phyloP scores from a whole-genome alignment of 116 monocot species.

The Phalaenopsis hybrid region DNA sequence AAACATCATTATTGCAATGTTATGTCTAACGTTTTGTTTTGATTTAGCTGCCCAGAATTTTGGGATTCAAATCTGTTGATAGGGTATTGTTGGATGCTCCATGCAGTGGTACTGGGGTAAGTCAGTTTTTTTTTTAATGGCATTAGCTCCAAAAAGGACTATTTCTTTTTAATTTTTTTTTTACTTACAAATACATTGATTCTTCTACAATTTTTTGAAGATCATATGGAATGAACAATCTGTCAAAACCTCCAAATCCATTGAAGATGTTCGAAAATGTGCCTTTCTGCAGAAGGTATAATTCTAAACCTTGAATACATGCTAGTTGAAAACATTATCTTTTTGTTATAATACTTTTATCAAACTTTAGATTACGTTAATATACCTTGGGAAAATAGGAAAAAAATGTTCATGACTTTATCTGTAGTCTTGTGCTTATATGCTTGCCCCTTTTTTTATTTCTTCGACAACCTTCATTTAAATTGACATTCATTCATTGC shows the following conservation, averaged over 20 bases:
- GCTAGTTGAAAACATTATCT: not conserved
- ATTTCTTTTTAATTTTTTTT: not conserved
- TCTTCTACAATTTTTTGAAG: conserved; percentile 26
- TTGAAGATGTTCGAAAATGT: conserved; percentile 72
- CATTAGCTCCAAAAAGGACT: conserved; percentile 2
- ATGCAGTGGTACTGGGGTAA: conserved; percentile 93
- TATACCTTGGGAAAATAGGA: not conserved
- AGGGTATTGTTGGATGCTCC: conserved; percentile 96
- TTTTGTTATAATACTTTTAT: not conserved
- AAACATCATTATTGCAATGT: not conserved
- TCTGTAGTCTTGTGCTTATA: not conserved
- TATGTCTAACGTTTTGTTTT: conserved; percentile 9
- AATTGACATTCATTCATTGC: not conserved
- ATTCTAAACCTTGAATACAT: not conserved
- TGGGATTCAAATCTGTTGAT: conserved; percentile 80
- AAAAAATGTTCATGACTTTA: not conserved
- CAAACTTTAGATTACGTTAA: not conserved
- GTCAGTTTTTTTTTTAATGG: not conserved
- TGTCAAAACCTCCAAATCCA: conserved; percentile 70
- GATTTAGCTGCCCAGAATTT: conserved; percentile 68
- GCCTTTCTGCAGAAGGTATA: conserved; percentile 70
- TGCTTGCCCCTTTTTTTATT: not conserved
- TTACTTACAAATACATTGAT: conserved; percentile 1
- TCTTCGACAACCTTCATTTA: not conserved
- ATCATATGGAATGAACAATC: conserved; percentile 73